Base-by-base conservation (phyloP, 805 yeast species). In the Suhomyces xylopsoci region DNA sequence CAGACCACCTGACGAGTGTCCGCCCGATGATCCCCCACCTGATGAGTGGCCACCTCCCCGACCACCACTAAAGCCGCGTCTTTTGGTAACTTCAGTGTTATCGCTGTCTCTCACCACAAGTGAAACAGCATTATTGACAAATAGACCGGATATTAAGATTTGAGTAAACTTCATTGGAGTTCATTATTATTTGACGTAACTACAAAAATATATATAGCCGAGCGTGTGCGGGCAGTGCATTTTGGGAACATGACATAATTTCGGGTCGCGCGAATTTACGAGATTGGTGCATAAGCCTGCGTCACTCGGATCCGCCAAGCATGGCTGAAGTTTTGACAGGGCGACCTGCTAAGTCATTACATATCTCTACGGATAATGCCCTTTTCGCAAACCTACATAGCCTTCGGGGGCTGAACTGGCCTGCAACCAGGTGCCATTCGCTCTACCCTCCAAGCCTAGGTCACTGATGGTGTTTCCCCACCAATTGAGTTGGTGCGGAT, bases 391-490 rank as follows among this genome's bases (percentile, higher is more conserved):
- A 1, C 73, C 72, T 49, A 68, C 58, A 51, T 67, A 68, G 5
- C 71, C 73, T 45, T 62, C 72, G 2, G 68, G 67, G 2, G 55
- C 49, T 15, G 41, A 14, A 14, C 45, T 22, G 7, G 40, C 69
- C 49, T 63, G 53, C 20, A 66, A 59, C 78, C 77, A 73, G 10
- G 68, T 59, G 3, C 59, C 58, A 9, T 57, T 54, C 0, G 54
- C 53, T 20, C 58, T 62, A 1, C 76, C 78, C 54, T 74, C 79
- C 7, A 73, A 66, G 3, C 79, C 79, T 55, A 60, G 59, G 19
- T 56, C 54, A 45, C 58, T 61, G 8, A 74, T 49, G 3, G 48
- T 47, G 51, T 82, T 83, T 1, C 90, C 90, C 90, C 90, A 85
- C 90, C 90, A 85, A 41, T 67, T 55, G 12, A 84, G 49, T 3